Conservation (phyloP, 306 rosid species). For the Cucurbita ficifolia region DNA sequence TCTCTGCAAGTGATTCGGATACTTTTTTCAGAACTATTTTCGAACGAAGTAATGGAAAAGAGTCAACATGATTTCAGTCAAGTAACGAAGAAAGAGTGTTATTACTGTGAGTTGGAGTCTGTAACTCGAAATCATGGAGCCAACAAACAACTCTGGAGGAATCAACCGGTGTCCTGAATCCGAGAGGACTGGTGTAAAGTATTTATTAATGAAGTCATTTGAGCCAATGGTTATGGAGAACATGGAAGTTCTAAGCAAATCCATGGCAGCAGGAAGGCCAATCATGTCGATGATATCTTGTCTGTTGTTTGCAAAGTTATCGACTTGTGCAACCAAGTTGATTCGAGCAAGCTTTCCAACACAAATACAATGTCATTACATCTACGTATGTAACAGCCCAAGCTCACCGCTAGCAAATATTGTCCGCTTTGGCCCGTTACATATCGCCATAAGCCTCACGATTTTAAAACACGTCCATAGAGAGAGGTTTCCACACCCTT, state of each 20-base stretch:
- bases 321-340: conserved; percentile 48
- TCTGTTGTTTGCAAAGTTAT: conserved; percentile 51
- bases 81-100: background rate
- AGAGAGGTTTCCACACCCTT: too few species aligned
- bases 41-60: background rate
- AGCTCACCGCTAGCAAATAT: too few species aligned
- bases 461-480: too few species aligned
- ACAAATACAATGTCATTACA: background rate
- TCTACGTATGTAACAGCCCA: too few species aligned
- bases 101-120: conserved; percentile 42
- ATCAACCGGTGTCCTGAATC: conserved; percentile 6
- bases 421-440: too few species aligned
- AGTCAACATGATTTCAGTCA: background rate
- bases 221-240: conserved; percentile 50
- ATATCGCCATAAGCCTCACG: too few species aligned
- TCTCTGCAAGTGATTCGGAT: conserved; percentile 23
- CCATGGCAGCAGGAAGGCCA: conserved; percentile 26
- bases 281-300: conserved; percentile 36
- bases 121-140: conserved; percentile 35
- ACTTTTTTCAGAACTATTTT: background rate
- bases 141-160: conserved; percentile 33
- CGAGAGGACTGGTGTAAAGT: conserved; percentile 24
- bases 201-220: conserved; percentile 60
- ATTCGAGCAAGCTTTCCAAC: conserved; percentile 39
- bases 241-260: conserved; percentile 25